Evolutionary conservation across 768 basidiomycete species (phyloP).

Genomic region (Lentinula guzmanii): DNA sequence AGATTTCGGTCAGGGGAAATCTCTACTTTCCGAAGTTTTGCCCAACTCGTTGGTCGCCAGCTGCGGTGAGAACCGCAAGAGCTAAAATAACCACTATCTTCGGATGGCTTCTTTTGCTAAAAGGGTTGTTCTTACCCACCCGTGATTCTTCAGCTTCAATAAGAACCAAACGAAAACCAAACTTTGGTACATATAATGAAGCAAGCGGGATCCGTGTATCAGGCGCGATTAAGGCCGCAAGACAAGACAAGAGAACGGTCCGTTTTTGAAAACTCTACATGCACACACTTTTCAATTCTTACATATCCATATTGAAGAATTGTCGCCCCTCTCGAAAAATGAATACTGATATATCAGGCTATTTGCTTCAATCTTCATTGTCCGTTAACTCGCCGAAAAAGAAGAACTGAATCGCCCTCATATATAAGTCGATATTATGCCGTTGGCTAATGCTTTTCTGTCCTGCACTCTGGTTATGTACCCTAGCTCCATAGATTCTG

Average conservation of each 20-base stretch:
- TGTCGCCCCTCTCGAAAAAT: not conserved
- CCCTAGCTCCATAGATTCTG: not conserved
- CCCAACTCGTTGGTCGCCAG: not conserved
- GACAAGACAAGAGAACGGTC: not conserved
- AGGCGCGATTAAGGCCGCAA: not conserved
- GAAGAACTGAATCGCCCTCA: not conserved
- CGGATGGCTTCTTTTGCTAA: slow-evolving; percentile 14
- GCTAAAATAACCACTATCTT: not conserved
- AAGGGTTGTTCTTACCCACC: not conserved
- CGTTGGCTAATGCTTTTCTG: not conserved
- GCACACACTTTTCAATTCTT: not conserved
- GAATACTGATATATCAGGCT: slow-evolving; percentile 7
- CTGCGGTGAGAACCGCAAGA: not conserved
- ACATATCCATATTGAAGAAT: slow-evolving; percentile 1
- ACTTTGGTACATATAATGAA: not conserved
- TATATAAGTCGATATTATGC: not conserved
- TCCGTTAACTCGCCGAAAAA: slow-evolving; percentile 4
- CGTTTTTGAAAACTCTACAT: not conserved
- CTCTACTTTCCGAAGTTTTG: not conserved
- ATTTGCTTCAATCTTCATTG: slow-evolving; percentile 1
- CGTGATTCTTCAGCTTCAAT: not conserved
- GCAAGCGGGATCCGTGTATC: not conserved
- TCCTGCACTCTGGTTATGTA: not conserved
- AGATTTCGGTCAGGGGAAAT: slow-evolving; percentile 5
- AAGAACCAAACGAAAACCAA: not conserved